Evolutionary conservation across 768 basidiomycete species (phyloP).

Genomic region (Rhizopogon rudus): DNA sequence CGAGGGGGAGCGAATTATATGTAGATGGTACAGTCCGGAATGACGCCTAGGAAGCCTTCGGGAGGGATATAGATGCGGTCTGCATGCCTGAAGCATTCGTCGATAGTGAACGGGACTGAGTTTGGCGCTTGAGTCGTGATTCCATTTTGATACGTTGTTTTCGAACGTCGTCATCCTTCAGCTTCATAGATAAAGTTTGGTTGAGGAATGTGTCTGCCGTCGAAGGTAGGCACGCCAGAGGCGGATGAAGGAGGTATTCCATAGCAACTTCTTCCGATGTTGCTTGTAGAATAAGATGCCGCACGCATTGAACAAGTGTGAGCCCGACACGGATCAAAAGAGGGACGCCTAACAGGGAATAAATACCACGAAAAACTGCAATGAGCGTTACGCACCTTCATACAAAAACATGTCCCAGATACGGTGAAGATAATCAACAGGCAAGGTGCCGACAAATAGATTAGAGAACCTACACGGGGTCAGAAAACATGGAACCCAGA

Average conservation of each 20-base stretch:
- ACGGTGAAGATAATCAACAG: conserved; percentile 59
- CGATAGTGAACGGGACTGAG: conserved; percentile 29
- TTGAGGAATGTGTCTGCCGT: conserved; percentile 58
- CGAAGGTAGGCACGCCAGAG: conserved; percentile 48
- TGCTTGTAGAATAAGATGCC: conserved; percentile 52
- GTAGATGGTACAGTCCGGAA: not conserved
- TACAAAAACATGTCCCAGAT: conserved; percentile 83
- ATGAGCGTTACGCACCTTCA: conserved; percentile 50
- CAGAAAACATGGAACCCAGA: not conserved
- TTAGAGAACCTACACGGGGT: conserved; percentile 56
- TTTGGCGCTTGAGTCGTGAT: conserved; percentile 62
- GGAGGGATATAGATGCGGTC: conserved; percentile 22
- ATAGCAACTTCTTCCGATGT: conserved; percentile 44
- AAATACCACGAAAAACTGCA: not conserved
- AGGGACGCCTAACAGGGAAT: conserved; percentile 48
- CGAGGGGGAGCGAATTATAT: not conserved
- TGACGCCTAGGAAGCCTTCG: conserved; percentile 8
- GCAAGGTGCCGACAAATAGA: conserved; percentile 64
- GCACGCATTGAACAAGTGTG: conserved; percentile 55
- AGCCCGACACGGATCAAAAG: conserved; percentile 74
- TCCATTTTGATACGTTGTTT: conserved; percentile 76
- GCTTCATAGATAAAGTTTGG: conserved; percentile 57
- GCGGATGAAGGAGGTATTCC: conserved; percentile 45
- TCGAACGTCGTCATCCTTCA: conserved; percentile 76
- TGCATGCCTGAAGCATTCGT: conserved; percentile 24